phyloP scores from a whole-genome alignment of 345 rosid species.

The Citrus cavaleriei region DNA sequence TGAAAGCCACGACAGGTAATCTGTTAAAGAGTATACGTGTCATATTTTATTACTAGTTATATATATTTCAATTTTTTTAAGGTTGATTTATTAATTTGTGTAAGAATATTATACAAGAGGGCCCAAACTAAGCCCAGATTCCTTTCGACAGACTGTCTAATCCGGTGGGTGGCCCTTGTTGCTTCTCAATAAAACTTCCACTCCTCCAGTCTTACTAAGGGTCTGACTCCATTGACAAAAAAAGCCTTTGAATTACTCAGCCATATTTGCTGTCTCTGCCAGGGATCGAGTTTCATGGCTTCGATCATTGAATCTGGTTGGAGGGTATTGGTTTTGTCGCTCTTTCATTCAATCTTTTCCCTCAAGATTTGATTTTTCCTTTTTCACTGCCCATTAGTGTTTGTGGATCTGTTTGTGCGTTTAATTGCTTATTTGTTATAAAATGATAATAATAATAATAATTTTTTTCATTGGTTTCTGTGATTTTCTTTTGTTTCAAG shows the following conservation, averaged over 20 bases:
- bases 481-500: conserved; percentile 1
- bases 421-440: background rate
- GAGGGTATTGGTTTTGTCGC: conserved; percentile 52
- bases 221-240: background rate
- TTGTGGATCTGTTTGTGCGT: conserved; percentile 9
- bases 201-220: background rate
- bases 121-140: conserved; percentile 19
- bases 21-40: too few relatives aligned
- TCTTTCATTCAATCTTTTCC: background rate
- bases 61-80: too few relatives aligned
- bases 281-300: conserved; percentile 50
- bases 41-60: too few relatives aligned
- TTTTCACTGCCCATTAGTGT: background rate
- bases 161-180: conserved; percentile 16
- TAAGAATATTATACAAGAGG: background rate
- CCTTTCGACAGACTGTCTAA: conserved; percentile 40
- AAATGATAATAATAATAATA: background rate
- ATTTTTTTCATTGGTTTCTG: background rate
- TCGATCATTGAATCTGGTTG: conserved; percentile 70
- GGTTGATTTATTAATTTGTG: too few relatives aligned
- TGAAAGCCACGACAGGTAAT: too few relatives aligned
- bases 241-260: background rate
- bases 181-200: background rate
- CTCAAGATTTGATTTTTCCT: background rate
- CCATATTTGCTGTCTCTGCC: conserved; percentile 7